These are phyloP conservation scores for Talaromyces sp. DNA, from an alignment of 2,329 filamentous ascomycete genomes.

Conservation along the genomic window DNA sequence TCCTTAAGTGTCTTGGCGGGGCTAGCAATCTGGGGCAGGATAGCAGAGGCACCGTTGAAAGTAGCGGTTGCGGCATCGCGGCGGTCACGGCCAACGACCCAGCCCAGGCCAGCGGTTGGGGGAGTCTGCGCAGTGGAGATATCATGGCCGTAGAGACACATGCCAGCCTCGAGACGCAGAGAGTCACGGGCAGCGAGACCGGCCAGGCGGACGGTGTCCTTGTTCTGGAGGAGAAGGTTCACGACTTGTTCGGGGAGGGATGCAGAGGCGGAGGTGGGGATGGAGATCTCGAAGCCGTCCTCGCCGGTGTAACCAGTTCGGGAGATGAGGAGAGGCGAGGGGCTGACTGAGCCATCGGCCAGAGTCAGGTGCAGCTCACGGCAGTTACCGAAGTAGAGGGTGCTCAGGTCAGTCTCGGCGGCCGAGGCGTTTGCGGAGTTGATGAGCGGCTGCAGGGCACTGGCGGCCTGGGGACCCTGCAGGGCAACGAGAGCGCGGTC, in stretches of 20 bases:
- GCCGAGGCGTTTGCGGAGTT: conserved; percentile 48
- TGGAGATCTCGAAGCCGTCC: conserved; percentile 96
- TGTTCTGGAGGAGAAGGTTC: conserved; percentile 67
- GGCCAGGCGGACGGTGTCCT: conserved; percentile 73
- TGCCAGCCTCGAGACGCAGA: conserved; percentile 89
- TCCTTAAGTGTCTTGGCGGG: conserved; percentile 64
- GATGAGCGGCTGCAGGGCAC: conserved; percentile 68
- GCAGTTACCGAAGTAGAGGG: conserved; percentile 80
- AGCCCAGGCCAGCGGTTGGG: conserved; percentile 67
- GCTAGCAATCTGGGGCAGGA: conserved; percentile 70
- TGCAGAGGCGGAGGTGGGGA: conserved; percentile 65
- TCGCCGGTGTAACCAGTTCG: conserved; percentile 96
- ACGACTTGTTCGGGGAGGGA: conserved; percentile 57
- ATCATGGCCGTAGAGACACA: conserved; percentile 99
- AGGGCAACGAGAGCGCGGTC: conserved; percentile 81
- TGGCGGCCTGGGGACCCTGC: conserved; percentile 78
- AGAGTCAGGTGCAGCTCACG: conserved; percentile 67
- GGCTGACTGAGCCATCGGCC: conserved; percentile 52
- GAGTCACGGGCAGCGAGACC: conserved; percentile 91
- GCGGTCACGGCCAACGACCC: conserved; percentile 83
- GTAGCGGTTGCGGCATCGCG: conserved; percentile 60
- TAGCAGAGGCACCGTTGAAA: conserved; percentile 83
- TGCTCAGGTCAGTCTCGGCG: conserved; percentile 59
- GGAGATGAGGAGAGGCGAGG: conserved; percentile 69
- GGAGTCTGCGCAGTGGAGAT: conserved; percentile 77